Evolutionary conservation across 208 protist species (phyloP), one percentile per base, ranked within the genome.

Genomic region (Trypanosoma boissoni): DNA sequence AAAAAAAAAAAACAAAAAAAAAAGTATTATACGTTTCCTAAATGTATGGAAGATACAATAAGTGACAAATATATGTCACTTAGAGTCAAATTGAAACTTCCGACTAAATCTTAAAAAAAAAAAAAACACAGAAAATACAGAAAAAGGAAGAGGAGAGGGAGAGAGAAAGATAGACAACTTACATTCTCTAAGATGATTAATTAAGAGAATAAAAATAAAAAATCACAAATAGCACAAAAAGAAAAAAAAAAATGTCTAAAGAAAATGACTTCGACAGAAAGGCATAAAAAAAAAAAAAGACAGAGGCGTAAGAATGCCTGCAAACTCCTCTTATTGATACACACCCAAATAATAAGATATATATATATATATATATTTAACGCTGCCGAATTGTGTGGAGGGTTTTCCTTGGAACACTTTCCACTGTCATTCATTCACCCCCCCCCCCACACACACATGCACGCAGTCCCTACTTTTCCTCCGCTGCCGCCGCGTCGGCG

Each of bases 401-500:
- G n/a, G n/a, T n/a, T n/a, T n/a, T n/a, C n/a, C n/a, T n/a, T n/a
- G n/a, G n/a, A n/a, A n/a, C n/a, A n/a, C 34, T 39, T 6, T 39
- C 8, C 44, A 21, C 6, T 23, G 12, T 48, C 42, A 23, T 48
- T 48, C 42, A 6, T 48, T 48, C 12, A 21, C 18, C 12, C 12
- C 8, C n/a, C 45, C 45, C 10, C 24, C 10, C 10, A 23, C 10
- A 51, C 10, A 51, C 10, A 51, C 21, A 55, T 12, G 12, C 2
- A 18, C 26, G 39, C 2, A 24, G 3, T 34, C 14, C 18, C 36
- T 24, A 48, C 43, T 58, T 8, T 44, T 26, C 16, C 26, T 49
- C 28, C 20, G 4, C 24, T 34, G 24, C 31, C 20, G 45, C 56
- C n/a, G 86, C 66, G 28, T 84, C 82, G 1, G 81, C 72, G 16